phyloP scores from a whole-genome alignment of 2,329 filamentous ascomycete species.

The Chrysoporthe deuterocubensis region DNA sequence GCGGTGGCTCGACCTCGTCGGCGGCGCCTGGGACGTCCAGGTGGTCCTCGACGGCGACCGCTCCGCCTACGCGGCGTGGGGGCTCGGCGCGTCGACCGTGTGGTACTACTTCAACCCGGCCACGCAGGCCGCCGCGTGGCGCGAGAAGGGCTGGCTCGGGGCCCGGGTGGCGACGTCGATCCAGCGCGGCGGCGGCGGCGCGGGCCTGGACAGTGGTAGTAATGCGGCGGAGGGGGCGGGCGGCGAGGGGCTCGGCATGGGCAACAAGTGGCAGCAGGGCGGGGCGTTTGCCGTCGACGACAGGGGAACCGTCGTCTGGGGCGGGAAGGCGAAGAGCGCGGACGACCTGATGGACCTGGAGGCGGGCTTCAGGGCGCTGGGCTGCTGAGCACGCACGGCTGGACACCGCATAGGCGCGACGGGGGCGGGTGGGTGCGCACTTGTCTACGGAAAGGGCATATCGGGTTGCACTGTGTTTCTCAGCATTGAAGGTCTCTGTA shows the following conservation, averaged over 20 bases:
- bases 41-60: conserved; percentile 61
- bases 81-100: conserved; percentile 54
- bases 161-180: conserved; percentile 54
- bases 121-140: conserved; percentile 56
- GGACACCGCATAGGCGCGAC: background rate
- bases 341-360: conserved; percentile 62
- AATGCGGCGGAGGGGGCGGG: conserved; percentile 41
- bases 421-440: background rate
- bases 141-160: conserved; percentile 59
- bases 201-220: conserved; percentile 37
- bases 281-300: conserved; percentile 57
- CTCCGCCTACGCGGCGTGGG: conserved; percentile 63
- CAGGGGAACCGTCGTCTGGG: conserved; percentile 54
- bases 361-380: conserved; percentile 42
- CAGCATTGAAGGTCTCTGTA: no score
- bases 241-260: conserved; percentile 50
- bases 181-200: conserved; percentile 33
- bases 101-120: conserved; percentile 60
- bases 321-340: conserved; percentile 50
- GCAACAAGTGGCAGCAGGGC: conserved; percentile 61
- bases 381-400: conserved; percentile 35
- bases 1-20: conserved; percentile 61
- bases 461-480: no score
- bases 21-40: conserved; percentile 60
- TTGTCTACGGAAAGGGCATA: no score